phyloP scores from a whole-genome alignment of 2,329 filamentous ascomycete genomes.

The Xylaria sp. region DNA sequence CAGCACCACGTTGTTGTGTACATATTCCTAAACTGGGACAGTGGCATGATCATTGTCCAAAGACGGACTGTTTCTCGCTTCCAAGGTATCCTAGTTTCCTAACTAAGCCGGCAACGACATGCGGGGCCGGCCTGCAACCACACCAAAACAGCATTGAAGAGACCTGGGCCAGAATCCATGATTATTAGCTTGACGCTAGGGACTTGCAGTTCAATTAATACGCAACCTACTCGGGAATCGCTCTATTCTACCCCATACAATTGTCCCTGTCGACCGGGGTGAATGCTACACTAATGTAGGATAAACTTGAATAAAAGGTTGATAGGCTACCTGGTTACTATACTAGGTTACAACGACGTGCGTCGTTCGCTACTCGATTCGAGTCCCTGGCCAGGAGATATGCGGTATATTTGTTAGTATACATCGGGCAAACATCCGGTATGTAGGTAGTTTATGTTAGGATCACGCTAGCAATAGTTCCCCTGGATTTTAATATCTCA shows the following conservation, averaged over 20 bases:
- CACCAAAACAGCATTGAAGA: slow-evolving; percentile 13
- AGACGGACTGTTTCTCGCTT: background rate
- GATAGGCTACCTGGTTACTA: slow-evolving; percentile 14
- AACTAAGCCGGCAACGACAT: slow-evolving; percentile 16
- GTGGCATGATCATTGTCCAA: background rate
- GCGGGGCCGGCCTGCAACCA: slow-evolving; percentile 19
- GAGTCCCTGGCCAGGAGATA: background rate
- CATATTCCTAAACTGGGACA: slow-evolving; percentile 3
- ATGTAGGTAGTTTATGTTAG: slow-evolving; percentile 21
- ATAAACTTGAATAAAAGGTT: slow-evolving; percentile 13
- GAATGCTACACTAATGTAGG: background rate
- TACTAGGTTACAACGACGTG: background rate
- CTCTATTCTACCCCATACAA: slow-evolving; percentile 4
- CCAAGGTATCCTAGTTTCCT: slow-evolving; percentile 11
- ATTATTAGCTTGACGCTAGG: slow-evolving; percentile 14
- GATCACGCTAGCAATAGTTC: slow-evolving; percentile 9
- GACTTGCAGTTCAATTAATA: background rate
- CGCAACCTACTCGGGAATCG: slow-evolving; percentile 7
- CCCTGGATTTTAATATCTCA: slow-evolving; percentile 20
- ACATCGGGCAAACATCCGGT: slow-evolving; percentile 9
- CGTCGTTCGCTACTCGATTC: background rate
- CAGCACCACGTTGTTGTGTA: background rate
- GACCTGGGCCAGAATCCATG: slow-evolving; percentile 10
- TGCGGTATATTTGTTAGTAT: slow-evolving; percentile 11
- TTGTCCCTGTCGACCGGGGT: slow-evolving; percentile 6